phyloP scores from a whole-genome alignment of 495 filamentous ascomycete species.

The Penicillium bovifimosum region DNA sequence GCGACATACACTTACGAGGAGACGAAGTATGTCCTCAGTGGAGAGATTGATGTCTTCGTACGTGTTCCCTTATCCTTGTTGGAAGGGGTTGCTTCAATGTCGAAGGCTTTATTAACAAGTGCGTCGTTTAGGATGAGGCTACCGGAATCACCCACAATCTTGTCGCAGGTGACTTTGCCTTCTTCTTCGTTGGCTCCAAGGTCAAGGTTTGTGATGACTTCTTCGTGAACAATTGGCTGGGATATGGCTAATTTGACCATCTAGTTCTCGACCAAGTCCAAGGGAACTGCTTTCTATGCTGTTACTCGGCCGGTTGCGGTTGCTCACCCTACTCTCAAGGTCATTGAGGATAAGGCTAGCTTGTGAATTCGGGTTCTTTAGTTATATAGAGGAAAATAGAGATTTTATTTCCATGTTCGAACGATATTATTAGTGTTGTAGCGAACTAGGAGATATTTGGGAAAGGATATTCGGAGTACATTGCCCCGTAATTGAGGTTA shows the following conservation, averaged over 20 bases:
- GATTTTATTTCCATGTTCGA: no score
- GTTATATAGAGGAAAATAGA: background rate
- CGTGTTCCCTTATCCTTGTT: background rate
- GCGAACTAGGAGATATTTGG: no score
- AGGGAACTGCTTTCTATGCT: slow-evolving; percentile 27
- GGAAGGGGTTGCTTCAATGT: background rate
- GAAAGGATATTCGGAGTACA: no score
- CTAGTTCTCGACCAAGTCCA: slow-evolving; percentile 32
- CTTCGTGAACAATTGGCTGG: slow-evolving; percentile 1
- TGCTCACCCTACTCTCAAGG: slow-evolving; percentile 24
- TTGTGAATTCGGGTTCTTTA: background rate
- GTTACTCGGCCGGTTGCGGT: slow-evolving; percentile 25
- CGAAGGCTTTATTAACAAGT: background rate
- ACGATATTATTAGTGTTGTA: no score
- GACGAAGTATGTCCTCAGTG: slow-evolving; percentile 28
- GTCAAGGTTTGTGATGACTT: slow-evolving; percentile 20
- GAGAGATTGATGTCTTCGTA: slow-evolving; percentile 31
- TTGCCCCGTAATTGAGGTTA: no score
- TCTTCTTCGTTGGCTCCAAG: slow-evolving; percentile 31
- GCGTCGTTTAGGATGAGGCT: slow-evolving; percentile 24
- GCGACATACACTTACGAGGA: slow-evolving; percentile 27
- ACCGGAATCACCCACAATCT: slow-evolving; percentile 30
- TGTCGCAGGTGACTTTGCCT: slow-evolving; percentile 29
- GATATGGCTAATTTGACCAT: background rate
- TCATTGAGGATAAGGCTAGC: slow-evolving; percentile 17